These are phyloP conservation scores for Daedalea quercina DNA, from an alignment of 768 basidiomycete genomes.

Conservation along the genomic window DNA sequence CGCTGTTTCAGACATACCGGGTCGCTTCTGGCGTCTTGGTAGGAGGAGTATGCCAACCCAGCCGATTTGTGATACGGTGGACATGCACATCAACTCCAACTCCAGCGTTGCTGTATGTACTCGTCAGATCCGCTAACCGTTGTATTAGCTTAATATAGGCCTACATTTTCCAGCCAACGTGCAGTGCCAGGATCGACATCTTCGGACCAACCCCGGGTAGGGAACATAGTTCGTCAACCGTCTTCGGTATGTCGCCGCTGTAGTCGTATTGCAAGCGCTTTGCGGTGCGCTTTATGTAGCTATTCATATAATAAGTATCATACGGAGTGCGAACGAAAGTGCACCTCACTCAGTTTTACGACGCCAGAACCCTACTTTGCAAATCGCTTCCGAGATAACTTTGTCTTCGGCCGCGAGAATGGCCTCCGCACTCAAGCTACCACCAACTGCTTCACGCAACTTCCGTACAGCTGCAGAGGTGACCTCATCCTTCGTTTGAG, in stretches of 20 bases:
- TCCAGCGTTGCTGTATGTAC: slow-evolving; percentile 58
- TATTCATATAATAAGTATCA: slow-evolving; percentile 19
- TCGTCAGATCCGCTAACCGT: not conserved
- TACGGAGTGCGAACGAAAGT: slow-evolving; percentile 6
- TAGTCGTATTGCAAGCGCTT: slow-evolving; percentile 63
- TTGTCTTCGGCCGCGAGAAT: slow-evolving; percentile 56
- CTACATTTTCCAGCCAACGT: slow-evolving; percentile 80
- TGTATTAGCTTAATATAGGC: slow-evolving; percentile 19
- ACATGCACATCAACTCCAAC: slow-evolving; percentile 97
- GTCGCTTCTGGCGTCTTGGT: slow-evolving; percentile 89
- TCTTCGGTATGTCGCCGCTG: slow-evolving; percentile 67
- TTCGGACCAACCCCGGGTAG: slow-evolving; percentile 93
- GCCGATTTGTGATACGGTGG: slow-evolving; percentile 87
- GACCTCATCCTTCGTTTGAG: slow-evolving; percentile 92
- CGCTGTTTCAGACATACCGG: slow-evolving; percentile 36
- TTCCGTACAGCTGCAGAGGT: slow-evolving; percentile 74
- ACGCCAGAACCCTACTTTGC: slow-evolving; percentile 91
- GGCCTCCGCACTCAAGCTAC: slow-evolving; percentile 66
- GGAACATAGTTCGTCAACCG: slow-evolving; percentile 47
- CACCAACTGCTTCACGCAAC: slow-evolving; percentile 68
- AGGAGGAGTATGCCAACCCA: slow-evolving; percentile 85
- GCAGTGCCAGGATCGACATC: slow-evolving; percentile 86
- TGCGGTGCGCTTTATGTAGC: slow-evolving; percentile 74
- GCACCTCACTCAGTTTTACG: slow-evolving; percentile 69
- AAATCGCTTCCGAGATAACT: slow-evolving; percentile 66